These are phyloP conservation scores for Decorospora gaudefroyi DNA, from an alignment of 2,329 filamentous ascomycete species.

Conservation along the genomic window DNA sequence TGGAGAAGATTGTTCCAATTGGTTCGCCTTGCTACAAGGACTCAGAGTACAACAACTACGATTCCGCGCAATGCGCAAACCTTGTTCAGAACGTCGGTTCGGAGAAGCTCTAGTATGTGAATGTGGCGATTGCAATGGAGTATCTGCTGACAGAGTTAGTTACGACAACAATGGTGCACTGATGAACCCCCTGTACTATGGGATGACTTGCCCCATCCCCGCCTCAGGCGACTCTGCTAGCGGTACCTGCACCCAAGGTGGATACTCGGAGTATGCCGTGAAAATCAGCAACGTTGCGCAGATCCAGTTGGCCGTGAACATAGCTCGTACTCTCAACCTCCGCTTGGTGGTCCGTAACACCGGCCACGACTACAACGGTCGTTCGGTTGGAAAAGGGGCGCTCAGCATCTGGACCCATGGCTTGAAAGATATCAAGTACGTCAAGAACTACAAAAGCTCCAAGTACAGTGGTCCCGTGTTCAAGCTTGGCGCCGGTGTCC, in stretches of 20 bases:
- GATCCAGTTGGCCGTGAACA: slow-evolving; percentile 41
- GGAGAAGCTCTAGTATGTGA: slow-evolving; percentile 31
- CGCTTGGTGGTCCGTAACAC: slow-evolving; percentile 42
- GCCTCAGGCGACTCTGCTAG: slow-evolving; percentile 20
- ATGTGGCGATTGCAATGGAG: not conserved
- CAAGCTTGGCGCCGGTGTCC: slow-evolving; percentile 41
- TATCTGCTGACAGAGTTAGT: slow-evolving; percentile 11
- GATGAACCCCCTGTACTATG: slow-evolving; percentile 39
- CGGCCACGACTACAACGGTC: slow-evolving; percentile 41
- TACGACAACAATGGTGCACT: slow-evolving; percentile 32
- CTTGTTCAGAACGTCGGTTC: slow-evolving; percentile 22
- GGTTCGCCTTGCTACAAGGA: slow-evolving; percentile 37
- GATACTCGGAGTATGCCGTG: slow-evolving; percentile 35
- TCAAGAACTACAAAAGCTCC: slow-evolving; percentile 31
- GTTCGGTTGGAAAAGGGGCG: slow-evolving; percentile 34
- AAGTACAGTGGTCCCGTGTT: slow-evolving; percentile 38
- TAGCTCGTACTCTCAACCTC: slow-evolving; percentile 39
- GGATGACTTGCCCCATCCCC: slow-evolving; percentile 35
- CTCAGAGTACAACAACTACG: slow-evolving; percentile 36
- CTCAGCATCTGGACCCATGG: slow-evolving; percentile 41
- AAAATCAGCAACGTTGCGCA: slow-evolving; percentile 38
- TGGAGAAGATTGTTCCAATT: slow-evolving; percentile 35
- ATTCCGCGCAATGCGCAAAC: slow-evolving; percentile 30
- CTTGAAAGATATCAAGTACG: slow-evolving; percentile 37
- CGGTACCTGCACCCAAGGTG: slow-evolving; percentile 39